Evolutionary conservation across 2,329 filamentous ascomycete genomes (phyloP), one percentile per base, ranked within the genome.

Genomic region (Cyphellophora attinorum): DNA sequence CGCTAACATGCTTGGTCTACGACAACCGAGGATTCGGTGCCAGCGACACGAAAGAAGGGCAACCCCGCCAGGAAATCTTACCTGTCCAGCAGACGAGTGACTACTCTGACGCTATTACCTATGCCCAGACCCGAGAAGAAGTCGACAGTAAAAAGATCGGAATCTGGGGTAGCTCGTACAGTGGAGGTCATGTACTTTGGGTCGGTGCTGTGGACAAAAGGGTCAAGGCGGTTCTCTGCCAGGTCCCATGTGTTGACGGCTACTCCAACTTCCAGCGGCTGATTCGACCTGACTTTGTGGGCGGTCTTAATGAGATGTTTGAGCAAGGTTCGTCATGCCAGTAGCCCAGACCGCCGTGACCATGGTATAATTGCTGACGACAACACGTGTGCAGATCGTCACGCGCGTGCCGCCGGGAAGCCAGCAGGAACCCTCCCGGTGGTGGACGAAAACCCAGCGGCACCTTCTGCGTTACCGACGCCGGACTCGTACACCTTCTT

Each of bases 161-260:
- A 3, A 45, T 61, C 45, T 64, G 59, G 59, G 60, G 61, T 5
- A 47, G 53, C 29, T 62, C 57, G 3, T 54, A 58, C 40, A 54
- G 50, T 38, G 60, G 59, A 15, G 60, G 59, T n/a, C 54, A 64
- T 48, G 57, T 58, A 5, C 41, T 65, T 1, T 50, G 46, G 34
- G 52, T 61, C 29, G 59, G 50, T 15, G 60, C 61, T n/a, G 47
- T 53, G 3, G 61, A 65, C 38, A 50, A 49, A 19, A 46, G 60
- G n/a, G 56, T 64, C 30, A 62, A 63, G 39, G 57, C 51, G 11
- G 59, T 63, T 2, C 40, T 64, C 11, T 51, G 42, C 29, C 59
- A 62, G 38, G 53, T 52, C 12, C 55, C 57, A 13, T 51, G 44
- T 12, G 53, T 57, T n/a, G 47, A 52, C 42, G 60, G 56, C 11